phyloP scores from a whole-genome alignment of 495 filamentous ascomycete genomes.

The Articulospora tetracladia region DNA sequence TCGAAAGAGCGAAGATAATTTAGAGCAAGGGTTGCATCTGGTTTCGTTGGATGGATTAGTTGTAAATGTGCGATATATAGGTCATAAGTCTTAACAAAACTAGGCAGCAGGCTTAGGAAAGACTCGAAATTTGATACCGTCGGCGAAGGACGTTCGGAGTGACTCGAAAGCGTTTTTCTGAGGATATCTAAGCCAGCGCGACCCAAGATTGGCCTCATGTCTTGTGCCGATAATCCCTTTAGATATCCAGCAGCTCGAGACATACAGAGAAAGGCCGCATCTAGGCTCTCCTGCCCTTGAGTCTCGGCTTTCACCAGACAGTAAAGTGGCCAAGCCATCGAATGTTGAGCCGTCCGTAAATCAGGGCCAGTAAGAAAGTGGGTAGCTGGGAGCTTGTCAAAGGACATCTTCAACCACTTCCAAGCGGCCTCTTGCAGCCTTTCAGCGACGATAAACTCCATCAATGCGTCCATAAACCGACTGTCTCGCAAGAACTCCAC shows the following conservation, averaged over 20 bases:
- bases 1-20: conserved; percentile 3
- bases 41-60: conserved; percentile 20
- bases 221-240: background rate
- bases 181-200: background rate
- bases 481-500: conserved; percentile 19
- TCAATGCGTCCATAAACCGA: conserved; percentile 21
- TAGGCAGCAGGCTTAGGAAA: conserved; percentile 16
- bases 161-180: background rate
- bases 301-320: conserved; percentile 12
- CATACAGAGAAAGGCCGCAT: conserved; percentile 11
- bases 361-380: background rate
- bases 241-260: background rate
- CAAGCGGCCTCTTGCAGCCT: conserved; percentile 25
- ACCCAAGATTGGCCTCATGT: background rate
- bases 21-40: conserved; percentile 15
- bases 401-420: conserved; percentile 25
- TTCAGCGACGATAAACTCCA: conserved; percentile 35
- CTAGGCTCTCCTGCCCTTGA: background rate
- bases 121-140: conserved; percentile 6
- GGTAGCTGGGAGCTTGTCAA: background rate
- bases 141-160: background rate
- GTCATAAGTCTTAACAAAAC: background rate
- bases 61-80: conserved; percentile 10
- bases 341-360: background rate
- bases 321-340: conserved; percentile 7